Percentiles rank a stretch among this genome's conserved stretches.
Conservation (phyloP, 768 basidiomycete genomes). For the Suillus subluteus region DNA sequence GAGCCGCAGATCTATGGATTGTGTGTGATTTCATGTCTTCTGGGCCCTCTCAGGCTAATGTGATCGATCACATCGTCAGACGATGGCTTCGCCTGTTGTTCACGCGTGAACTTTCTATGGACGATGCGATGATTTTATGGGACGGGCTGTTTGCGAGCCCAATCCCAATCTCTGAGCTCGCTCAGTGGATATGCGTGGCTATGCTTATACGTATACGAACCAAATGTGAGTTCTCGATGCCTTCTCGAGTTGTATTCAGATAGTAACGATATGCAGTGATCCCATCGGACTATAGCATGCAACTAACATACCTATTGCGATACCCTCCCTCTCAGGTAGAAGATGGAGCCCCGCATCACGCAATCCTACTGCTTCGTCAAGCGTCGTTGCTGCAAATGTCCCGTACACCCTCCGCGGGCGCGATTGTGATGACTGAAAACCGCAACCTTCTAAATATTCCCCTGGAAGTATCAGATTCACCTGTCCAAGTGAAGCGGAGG, state of each 20-base stretch:
- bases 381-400: slow-evolving; percentile 79
- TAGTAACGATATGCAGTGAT: slow-evolving; percentile 59
- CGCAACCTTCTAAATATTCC: slow-evolving; percentile 75
- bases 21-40: slow-evolving; percentile 47
- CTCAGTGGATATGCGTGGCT: slow-evolving; percentile 88
- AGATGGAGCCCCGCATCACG: slow-evolving; percentile 53
- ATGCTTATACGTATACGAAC: slow-evolving; percentile 96
- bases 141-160: slow-evolving; percentile 90
- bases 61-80: slow-evolving; percentile 41
- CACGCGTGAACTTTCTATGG: slow-evolving; percentile 86
- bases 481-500: slow-evolving; percentile 41
- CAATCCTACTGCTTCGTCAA: slow-evolving; percentile 78
- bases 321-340: slow-evolving; percentile 62
- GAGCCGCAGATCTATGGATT: slow-evolving; percentile 98
- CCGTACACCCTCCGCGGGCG: slow-evolving; percentile 73
- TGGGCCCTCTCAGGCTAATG: slow-evolving; percentile 12
- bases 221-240: slow-evolving; percentile 58
- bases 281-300: slow-evolving; percentile 82
- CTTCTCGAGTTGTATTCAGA: slow-evolving; percentile 3
- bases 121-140: slow-evolving; percentile 88
- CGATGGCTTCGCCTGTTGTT: slow-evolving; percentile 95
- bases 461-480: slow-evolving; percentile 59
- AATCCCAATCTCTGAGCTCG: slow-evolving; percentile 71
- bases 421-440: slow-evolving; percentile 83
- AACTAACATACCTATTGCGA: slow-evolving; percentile 82